Percentiles rank a stretch among this genome's conserved stretches.
Conservation (phyloP, 192 early-diverging fungal genomes). For the Phlyctochytrium bullatum region DNA sequence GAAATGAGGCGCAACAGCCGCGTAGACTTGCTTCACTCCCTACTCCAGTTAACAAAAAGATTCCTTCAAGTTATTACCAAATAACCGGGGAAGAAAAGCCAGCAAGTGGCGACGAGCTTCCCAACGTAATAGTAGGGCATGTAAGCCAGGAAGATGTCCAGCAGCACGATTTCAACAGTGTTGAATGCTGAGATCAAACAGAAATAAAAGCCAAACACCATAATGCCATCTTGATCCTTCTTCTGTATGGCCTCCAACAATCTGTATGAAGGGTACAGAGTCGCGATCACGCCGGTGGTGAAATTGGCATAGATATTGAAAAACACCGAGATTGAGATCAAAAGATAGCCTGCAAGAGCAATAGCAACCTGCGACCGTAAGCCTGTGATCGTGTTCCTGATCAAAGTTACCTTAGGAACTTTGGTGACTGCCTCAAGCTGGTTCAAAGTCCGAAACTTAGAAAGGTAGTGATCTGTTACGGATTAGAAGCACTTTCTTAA, state of each 20-base stretch:
- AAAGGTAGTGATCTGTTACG: constrained; percentile 29
- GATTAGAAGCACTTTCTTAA: not conserved
- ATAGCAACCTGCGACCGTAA: constrained; percentile 27
- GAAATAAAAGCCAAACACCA: constrained; percentile 42
- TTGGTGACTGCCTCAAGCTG: constrained; percentile 33
- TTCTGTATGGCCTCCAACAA: constrained; percentile 34
- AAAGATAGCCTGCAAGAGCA: constrained; percentile 30
- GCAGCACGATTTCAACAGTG: constrained; percentile 28
- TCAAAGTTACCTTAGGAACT: constrained; percentile 38
- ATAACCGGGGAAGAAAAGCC: constrained; percentile 39
- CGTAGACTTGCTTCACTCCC: constrained; percentile 36
- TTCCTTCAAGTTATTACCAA: constrained; percentile 11
- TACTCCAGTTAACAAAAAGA: constrained; percentile 8
- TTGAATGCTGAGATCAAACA: constrained; percentile 19
- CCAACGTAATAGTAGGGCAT: constrained; percentile 45
- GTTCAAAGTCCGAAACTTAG: constrained; percentile 35
- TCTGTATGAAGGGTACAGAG: constrained; percentile 38
- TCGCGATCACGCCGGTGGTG: constrained; percentile 32
- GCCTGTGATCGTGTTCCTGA: no score
- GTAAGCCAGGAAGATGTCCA: constrained; percentile 25
- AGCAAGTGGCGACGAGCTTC: constrained; percentile 27
- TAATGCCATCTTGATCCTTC: constrained; percentile 29
- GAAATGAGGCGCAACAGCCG: constrained; percentile 27
- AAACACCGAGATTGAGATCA: constrained; percentile 44
- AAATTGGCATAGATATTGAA: constrained; percentile 43